Percentiles rank a stretch among this genome's conserved stretches.
These are phyloP conservation scores for Spergularia marina DNA, from an alignment of 148 eudicot species.

Conservation along the genomic window DNA sequence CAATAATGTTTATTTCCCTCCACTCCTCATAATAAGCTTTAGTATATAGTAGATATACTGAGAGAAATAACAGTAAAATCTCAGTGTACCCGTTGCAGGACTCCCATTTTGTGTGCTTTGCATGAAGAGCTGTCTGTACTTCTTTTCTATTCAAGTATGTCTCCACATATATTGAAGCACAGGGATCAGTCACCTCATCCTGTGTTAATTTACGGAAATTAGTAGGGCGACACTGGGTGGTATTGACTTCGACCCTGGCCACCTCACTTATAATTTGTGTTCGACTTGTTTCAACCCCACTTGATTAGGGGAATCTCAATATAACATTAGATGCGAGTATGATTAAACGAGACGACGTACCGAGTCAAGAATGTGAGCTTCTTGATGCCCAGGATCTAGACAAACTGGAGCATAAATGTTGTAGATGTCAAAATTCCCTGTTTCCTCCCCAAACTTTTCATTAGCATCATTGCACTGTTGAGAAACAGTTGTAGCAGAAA, in stretches of 20 bases:
- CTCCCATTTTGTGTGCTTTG: conserved; percentile 35
- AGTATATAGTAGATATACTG: background rate
- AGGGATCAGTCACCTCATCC: conserved; percentile 41
- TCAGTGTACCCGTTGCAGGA: conserved; percentile 34
- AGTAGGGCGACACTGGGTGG: too few relatives aligned
- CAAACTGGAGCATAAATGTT: conserved; percentile 42
- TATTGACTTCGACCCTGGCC: too few relatives aligned
- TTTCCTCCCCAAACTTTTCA: conserved; percentile 3
- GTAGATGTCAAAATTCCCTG: conserved; percentile 35
- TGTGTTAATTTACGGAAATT: background rate
- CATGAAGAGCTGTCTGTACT: conserved; percentile 51
- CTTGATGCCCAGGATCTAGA: conserved; percentile 4
- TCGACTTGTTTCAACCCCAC: too few relatives aligned
- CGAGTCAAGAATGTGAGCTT: conserved; percentile 25
- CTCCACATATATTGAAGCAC: conserved; percentile 34
- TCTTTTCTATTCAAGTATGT: conserved; percentile 36
- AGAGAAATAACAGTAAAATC: background rate
- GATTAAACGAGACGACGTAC: conserved; percentile 12
- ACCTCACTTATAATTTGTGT: too few relatives aligned
- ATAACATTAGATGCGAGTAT: too few relatives aligned
- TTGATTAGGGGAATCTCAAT: too few relatives aligned
- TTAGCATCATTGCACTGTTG: conserved; percentile 10
- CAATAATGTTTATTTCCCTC: too few relatives aligned
- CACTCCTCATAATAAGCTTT: background rate
- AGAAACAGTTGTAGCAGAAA: background rate